These are phyloP conservation scores for Tulasnella sp. DNA, from an alignment of 768 basidiomycete genomes.

Conservation along the genomic window DNA sequence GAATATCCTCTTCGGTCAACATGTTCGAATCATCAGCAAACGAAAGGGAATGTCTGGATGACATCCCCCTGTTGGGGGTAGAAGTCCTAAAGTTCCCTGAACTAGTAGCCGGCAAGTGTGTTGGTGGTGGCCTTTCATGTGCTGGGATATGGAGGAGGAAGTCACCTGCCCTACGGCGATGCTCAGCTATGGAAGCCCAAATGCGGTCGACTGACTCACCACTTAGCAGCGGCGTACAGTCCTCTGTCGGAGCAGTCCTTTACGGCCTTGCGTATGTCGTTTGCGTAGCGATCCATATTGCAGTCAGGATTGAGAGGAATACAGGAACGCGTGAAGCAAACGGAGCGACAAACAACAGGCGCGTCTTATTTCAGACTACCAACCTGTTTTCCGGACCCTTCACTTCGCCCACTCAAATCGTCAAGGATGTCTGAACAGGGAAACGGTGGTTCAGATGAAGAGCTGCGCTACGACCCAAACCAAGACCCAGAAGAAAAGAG, in stretches of 20 bases:
- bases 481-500: slow-evolving; percentile 78
- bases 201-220: slow-evolving; percentile 41
- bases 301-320: neutral
- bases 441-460: neutral
- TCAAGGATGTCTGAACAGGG: neutral
- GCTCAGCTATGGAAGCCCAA: neutral
- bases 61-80: slow-evolving; percentile 10
- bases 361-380: neutral
- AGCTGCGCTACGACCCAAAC: slow-evolving; percentile 61
- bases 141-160: slow-evolving; percentile 41
- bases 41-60: slow-evolving; percentile 9
- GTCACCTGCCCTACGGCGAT: slow-evolving; percentile 59
- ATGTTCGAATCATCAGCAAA: slow-evolving; percentile 23
- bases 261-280: slow-evolving; percentile 46
- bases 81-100: slow-evolving; percentile 14
- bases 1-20: slow-evolving; percentile 27
- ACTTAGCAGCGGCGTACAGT: slow-evolving; percentile 63
- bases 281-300: slow-evolving; percentile 9
- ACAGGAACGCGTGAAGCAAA: neutral
- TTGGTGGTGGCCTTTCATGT: slow-evolving; percentile 5
- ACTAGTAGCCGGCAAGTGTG: slow-evolving; percentile 11
- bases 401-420: neutral
- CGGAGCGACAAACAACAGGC: neutral
- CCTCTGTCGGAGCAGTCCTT: slow-evolving; percentile 70
- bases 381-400: neutral